Evolutionary conservation across 2,329 filamentous ascomycete genomes (phyloP), one percentile per base, ranked within the genome.

Genomic region (Colletotrichum salicis): DNA sequence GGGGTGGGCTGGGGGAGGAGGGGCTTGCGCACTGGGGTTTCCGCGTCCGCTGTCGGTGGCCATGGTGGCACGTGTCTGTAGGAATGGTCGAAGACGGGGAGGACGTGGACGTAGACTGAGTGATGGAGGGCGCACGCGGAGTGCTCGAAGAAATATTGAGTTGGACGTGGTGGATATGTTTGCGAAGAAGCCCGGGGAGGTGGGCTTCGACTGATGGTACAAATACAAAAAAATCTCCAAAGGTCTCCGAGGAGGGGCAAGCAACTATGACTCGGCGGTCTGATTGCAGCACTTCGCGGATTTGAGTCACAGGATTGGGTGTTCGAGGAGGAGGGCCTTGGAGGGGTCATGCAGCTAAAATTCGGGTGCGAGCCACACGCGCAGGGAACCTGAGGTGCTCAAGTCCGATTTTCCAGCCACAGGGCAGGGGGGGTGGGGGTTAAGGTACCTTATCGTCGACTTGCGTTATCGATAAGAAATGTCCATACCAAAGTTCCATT

Each of bases 81-180:
- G 76, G 58, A 78, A 81, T 78, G 76, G 78, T 79, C 65, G 70
- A 45, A 70, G 70, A 62, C 68, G 58, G 33, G 31, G 52, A 66
- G 62, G 55, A 48, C 61, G 81, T 82, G 82, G 81, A 83, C 82
- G 83, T 79, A 83, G 67, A 72, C 67, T 66, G 56, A 71, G 83
- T 74, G 83, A 86, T 82, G 85, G 80, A 80, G 86, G 85, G 82
- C 87, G 88, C 88, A 88, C 87, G 79, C 86, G 84, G 79, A 90
- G 86, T 82, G 87, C 87, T 85, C 86, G 85, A 77, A 83, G 80
- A 72, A 87, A 79, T 78, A 71, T 72, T 72, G 86, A 79, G 85
- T 83, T 85, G 80, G 86, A 88, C 86, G 83, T 84, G 77, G 81
- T 84, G 75, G 80, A 76, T 80, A 73, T 75, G 74, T 74, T 76